Base-by-base conservation (phyloP, 2,329 filamentous ascomycete genomes). In the Thelonectria blattea region DNA sequence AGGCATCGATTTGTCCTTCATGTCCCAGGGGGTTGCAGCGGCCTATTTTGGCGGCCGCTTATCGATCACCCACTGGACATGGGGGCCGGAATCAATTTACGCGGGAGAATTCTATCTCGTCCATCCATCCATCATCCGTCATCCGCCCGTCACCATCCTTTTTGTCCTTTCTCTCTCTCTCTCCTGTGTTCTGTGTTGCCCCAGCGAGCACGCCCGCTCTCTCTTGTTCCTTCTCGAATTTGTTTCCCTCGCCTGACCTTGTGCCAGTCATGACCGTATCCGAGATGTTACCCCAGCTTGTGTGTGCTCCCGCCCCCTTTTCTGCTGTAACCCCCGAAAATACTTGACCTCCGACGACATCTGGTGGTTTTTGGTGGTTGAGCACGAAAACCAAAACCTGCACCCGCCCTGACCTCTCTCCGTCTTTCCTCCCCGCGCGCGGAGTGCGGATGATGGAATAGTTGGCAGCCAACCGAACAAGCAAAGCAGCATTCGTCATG, bases 261-360 rank as follows among this genome's bases (percentile, higher is more conserved):
- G 52, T 53, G 56, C 56, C 57, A 52, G 27, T 27, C 46, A 30
- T 52, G 52, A 43, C 43, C 27, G 43, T 56, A 48, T 43, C 42
- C 42, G 22, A 50, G 34, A 52, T 49, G 61, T 64, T 67, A 64
- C 64, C 60, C 52, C 62, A 48, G 54, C 58, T 32, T 61, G 52
- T n/a, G 52, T n/a, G 42, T 62, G 52, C 60, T 42, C 37, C 49
- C 17, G 17, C 43, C 50, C 56, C 56, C 57, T 52, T 58, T 52
- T 50, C 42, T 39, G 45, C 57, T 62, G 58, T 65, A 51, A 56
- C 50, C 46, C 55, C 47, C 52, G 34, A 43, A 43, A 37, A 32
- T 56, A 20, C 41, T 48, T 17, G 46, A 53, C 27, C 43, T 50
- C 56, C 48, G 58, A 48, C 32, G 18, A 46, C 20, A 42, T 27